phyloP scores from a whole-genome alignment of 768 basidiomycete genomes.

The Phaeolepiota aurea region DNA sequence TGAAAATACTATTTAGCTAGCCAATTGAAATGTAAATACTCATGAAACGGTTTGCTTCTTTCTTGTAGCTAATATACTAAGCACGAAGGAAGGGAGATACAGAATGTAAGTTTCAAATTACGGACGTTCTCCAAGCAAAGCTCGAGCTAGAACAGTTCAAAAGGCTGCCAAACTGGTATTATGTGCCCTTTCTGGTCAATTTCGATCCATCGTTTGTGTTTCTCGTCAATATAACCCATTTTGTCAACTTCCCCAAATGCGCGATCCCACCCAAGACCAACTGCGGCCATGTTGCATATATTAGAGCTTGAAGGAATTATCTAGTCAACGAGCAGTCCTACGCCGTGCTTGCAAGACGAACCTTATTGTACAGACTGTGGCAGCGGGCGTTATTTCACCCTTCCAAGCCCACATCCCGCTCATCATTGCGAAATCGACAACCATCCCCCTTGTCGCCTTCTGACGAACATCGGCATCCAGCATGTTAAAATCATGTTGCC shows the following conservation, averaged over 20 bases:
- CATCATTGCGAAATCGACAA: constrained; percentile 62
- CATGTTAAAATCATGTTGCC: constrained; percentile 40
- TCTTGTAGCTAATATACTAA: no score
- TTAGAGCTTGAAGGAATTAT: constrained; percentile 52
- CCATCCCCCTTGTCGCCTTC: constrained; percentile 49
- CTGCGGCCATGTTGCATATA: constrained; percentile 48
- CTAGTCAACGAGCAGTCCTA: no score
- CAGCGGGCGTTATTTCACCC: constrained; percentile 37
- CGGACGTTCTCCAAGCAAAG: no score
- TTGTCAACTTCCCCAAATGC: constrained; percentile 48
- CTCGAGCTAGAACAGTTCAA: constrained; percentile 43
- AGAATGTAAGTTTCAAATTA: no score
- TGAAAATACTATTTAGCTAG: no score
- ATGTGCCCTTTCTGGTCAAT: constrained; percentile 52
- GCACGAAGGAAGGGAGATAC: no score
- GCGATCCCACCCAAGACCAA: constrained; percentile 55
- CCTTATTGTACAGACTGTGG: constrained; percentile 53
- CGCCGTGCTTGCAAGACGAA: no score
- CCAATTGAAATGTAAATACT: no score
- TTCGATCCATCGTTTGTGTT: constrained; percentile 50
- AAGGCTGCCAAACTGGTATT: constrained; percentile 50
- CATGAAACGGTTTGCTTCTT: no score
- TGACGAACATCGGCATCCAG: constrained; percentile 32
- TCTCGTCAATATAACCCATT: constrained; percentile 37
- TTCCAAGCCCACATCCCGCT: constrained; percentile 51